Conservation (phyloP, 257 asterid genomes). For the Solanum paucissectum region DNA sequence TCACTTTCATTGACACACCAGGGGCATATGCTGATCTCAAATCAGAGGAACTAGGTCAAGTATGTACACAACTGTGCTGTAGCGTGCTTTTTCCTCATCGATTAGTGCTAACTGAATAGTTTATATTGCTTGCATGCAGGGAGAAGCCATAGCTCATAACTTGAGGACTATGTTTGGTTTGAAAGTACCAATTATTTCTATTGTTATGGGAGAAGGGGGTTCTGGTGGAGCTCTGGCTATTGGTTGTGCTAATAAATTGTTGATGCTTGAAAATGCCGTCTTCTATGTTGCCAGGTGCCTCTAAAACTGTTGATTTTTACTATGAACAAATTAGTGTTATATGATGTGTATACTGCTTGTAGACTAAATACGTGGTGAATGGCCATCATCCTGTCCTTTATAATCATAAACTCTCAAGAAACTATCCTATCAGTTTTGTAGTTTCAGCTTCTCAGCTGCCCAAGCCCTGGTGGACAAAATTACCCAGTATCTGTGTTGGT, state of each 20-base stretch:
- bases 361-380: neutral
- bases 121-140: conserved; percentile 35
- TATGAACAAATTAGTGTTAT: neutral
- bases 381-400: neutral
- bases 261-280: conserved; percentile 97
- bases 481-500: neutral
- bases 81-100: neutral
- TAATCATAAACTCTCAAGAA: neutral
- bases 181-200: conserved; percentile 83
- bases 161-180: conserved; percentile 97
- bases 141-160: conserved; percentile 95
- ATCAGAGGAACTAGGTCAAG: conserved; percentile 83
- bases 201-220: conserved; percentile 97
- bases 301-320: neutral
- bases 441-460: neutral
- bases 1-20: conserved; percentile 87
- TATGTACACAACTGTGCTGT: conserved; percentile 16
- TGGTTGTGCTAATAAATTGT: conserved; percentile 87
- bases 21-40: conserved; percentile 92
- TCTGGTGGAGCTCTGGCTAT: conserved; percentile 99
- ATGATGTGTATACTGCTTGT: neutral
- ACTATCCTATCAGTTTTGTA: neutral
- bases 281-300: conserved; percentile 91
- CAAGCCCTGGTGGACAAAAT: neutral
- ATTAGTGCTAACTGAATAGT: neutral